Evolutionary conservation across 805 yeast species (phyloP).

Genomic region (Lipomyces orientalis): DNA sequence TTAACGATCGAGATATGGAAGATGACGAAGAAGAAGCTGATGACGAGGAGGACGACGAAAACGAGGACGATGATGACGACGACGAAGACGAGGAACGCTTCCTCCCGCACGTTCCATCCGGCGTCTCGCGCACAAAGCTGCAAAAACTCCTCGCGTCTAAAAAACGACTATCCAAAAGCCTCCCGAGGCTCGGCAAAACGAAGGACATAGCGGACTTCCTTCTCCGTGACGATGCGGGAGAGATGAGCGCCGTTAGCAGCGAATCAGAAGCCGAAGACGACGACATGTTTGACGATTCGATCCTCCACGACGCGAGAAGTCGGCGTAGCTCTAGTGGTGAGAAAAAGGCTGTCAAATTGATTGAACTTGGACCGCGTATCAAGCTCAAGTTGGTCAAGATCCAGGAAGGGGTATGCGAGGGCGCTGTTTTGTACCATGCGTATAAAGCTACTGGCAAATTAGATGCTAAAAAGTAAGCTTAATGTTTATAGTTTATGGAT

Average conservation of each 20-base stretch:
- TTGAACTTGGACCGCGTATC: conserved; percentile 92
- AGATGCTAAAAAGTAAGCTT: not conserved
- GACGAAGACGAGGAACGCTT: conserved; percentile 29
- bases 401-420: conserved; percentile 89
- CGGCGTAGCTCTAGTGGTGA: conserved; percentile 41
- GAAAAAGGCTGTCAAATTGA: conserved; percentile 87
- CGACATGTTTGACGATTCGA: conserved; percentile 66
- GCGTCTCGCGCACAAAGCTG: conserved; percentile 25
- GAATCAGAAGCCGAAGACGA: conserved; percentile 96
- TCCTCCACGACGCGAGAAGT: conserved; percentile 36
- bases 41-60: conserved; percentile 14
- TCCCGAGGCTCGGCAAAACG: conserved; percentile 73
- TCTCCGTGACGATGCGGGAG: conserved; percentile 44
- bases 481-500: not conserved
- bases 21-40: conserved; percentile 15
- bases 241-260: conserved; percentile 69
- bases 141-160: conserved; percentile 30
- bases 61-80: conserved; percentile 15
- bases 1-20: conserved; percentile 23
- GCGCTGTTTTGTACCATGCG: conserved; percentile 86
- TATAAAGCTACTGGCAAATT: conserved; percentile 5
- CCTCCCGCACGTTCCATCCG: conserved; percentile 17
- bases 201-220: conserved; percentile 82
- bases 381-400: conserved; percentile 77
- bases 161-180: conserved; percentile 48